Base-by-base conservation (phyloP, 495 filamentous ascomycete species). In the Jackrogersella minutella region DNA sequence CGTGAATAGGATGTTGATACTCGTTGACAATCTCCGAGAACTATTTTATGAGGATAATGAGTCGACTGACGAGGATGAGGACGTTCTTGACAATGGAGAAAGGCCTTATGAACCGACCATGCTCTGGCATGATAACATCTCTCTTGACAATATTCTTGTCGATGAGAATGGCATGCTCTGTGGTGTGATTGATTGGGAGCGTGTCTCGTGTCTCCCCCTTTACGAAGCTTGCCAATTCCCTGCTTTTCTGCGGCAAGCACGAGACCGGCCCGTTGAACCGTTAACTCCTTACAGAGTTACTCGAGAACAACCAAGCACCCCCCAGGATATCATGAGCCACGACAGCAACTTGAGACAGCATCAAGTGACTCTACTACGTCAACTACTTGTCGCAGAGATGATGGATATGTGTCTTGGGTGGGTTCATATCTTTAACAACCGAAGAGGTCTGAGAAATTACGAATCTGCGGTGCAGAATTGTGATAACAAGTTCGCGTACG, bases 151-250 rank as follows among this genome's bases (percentile, higher is more conserved):
- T 68, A 78, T 88, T 30, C 68, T 86, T 28, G 77, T 87, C 2
- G 71, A 83, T 47, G 64, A 79, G 9, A 58, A 75, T 1, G 78
- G 76, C 3, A 19, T 72, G 2, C 65, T 86, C 9, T 78, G 78
- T 5, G 84, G 75, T n/a, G 39, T 87, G 2, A 55, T 86, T 26
- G 82, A 81, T 62, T 87, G 85, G 85, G 79, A 86, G 43, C 82
- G 78, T 62, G 71, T 84, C n/a, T 77, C 79, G 6, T 74, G 79
- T 17, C 53, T 81, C 16, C 84, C 84, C 19, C 57, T 78, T 10
- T 85, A 80, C 77, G 76, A 78, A 40, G 76, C 80, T 14, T 78
- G 73, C 53, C 71, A 81, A 53, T 67, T 77, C 19, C 84, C 84
- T 28, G 67, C 74, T 33, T 84, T 85, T 43, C 68, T 86, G 40